Conservation (phyloP, 179 eudicot species). For the Corrigiola litoralis region DNA sequence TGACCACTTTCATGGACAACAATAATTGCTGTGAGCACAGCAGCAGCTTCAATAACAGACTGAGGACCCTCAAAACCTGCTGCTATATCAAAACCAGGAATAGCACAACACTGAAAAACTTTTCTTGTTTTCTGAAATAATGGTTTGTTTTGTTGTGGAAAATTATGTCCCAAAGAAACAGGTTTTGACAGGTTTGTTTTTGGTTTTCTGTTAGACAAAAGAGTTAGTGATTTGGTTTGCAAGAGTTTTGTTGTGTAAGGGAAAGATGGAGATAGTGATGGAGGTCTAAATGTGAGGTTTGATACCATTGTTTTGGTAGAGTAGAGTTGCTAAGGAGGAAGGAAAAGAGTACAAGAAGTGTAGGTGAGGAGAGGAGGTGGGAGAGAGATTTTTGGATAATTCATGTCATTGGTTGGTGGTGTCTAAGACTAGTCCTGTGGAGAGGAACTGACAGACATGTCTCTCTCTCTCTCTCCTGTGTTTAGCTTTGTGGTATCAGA, state of each 20-base stretch:
- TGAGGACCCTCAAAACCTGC: slow-evolving; percentile 29
- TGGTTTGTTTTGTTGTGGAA: neutral
- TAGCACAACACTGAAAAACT: slow-evolving; percentile 12
- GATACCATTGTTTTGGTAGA: slow-evolving; percentile 11
- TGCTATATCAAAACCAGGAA: slow-evolving; percentile 16
- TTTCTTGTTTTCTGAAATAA: neutral
- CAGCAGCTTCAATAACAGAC: slow-evolving; percentile 30
- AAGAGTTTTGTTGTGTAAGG: slow-evolving; percentile 2
- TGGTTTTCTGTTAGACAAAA: neutral
- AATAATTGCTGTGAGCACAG: slow-evolving; percentile 73
- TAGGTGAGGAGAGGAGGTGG: neutral
- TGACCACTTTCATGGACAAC: slow-evolving; percentile 96
- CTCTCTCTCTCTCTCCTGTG: neutral
- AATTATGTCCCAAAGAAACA: neutral
- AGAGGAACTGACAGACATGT: slow-evolving; percentile 8
- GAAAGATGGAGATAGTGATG: neutral
- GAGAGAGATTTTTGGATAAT: slow-evolving; percentile 28
- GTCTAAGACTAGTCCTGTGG: slow-evolving; percentile 7
- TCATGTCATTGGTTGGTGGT: slow-evolving; percentile 27
- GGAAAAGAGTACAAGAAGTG: slow-evolving; percentile 13
- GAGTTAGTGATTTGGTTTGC: slow-evolving; percentile 5
- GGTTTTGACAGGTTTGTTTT: neutral
- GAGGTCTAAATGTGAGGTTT: slow-evolving; percentile 6
- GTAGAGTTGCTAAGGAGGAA: too few species aligned
- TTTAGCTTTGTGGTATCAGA: too few species aligned